Conservation (phyloP, 129 eudicot genomes). For the Dittrichia graveolens region DNA sequence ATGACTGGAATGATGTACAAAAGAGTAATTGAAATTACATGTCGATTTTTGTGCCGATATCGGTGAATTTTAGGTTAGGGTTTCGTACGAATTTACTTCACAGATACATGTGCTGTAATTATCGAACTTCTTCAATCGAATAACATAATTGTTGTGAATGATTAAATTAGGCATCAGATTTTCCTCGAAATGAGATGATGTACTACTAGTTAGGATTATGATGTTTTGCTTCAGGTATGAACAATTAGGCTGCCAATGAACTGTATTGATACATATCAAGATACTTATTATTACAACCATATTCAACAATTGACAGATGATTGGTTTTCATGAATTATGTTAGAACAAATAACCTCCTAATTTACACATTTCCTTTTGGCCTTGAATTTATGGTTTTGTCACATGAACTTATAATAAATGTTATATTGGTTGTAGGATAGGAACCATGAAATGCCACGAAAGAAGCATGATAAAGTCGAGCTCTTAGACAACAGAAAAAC, state of each 20-base stretch:
- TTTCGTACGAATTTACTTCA: no score
- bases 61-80: not conserved
- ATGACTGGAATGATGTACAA: no score
- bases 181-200: not conserved
- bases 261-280: not conserved
- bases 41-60: not conserved
- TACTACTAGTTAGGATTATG: not conserved
- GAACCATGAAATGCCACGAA: no score
- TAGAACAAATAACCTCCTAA: no score
- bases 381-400: not conserved
- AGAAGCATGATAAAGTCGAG: no score
- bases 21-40: not conserved
- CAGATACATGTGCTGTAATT: no score
- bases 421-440: no score
- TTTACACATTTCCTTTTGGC: no score
- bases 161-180: not conserved
- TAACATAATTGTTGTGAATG: no score
- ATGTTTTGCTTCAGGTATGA: not conserved
- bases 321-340: no score
- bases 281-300: not conserved
- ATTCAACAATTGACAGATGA: not conserved
- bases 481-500: no score
- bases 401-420: constrained; percentile 8
- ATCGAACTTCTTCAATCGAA: no score
- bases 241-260: not conserved